Evolutionary conservation across 495 filamentous ascomycete species (phyloP), one percentile per base, ranked within the genome.

Genomic region (Neurospora africana): DNA sequence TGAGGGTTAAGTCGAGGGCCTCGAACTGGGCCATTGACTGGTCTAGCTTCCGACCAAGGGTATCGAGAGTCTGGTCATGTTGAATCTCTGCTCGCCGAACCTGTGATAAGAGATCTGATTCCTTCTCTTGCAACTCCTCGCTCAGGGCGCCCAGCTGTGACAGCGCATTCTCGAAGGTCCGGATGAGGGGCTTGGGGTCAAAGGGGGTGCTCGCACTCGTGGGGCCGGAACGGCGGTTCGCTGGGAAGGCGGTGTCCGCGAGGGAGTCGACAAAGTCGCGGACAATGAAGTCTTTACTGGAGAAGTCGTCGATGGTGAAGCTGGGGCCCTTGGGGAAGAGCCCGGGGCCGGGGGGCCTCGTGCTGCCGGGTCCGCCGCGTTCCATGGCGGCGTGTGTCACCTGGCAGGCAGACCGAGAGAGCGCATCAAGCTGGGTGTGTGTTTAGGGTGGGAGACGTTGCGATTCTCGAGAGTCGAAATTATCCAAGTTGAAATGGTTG

Each of bases 231-330:
- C 92, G 91, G 70, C 95, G 92, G 75, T 87, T 90, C 17, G 83
- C 78, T 39, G 94, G 90, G 40, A 92, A 85, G 39, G 94, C 91
- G 69, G 84, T 91, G 70, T 98, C 95, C 70, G 95, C 95, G 73
- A 99, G 91, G 11, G 90, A 85, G 78, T 99, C 96, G 73, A 99
- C 89, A 76, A 99, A 98, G 81, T 98, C 96, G 77, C 95, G 93
- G 73, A 97, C 96, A 74, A 98, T 97, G 82, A 97, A 99, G 83
- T 98, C 95, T 77, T 91, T 89, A 75, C 83, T 91, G 65, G 93
- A 95, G 84, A 98, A 97, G 81, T 92, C 92, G 27, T 96, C 93
- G 74, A 97, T 86, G 8, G 88, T 91, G 83, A 97, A 97, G 80
- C 86, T 89, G 65, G 92, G 92, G 27, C 91, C 92, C 78, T 88